Conservation (phyloP, 2,329 filamentous ascomycete genomes). For the Nectriaceae sp. region DNA sequence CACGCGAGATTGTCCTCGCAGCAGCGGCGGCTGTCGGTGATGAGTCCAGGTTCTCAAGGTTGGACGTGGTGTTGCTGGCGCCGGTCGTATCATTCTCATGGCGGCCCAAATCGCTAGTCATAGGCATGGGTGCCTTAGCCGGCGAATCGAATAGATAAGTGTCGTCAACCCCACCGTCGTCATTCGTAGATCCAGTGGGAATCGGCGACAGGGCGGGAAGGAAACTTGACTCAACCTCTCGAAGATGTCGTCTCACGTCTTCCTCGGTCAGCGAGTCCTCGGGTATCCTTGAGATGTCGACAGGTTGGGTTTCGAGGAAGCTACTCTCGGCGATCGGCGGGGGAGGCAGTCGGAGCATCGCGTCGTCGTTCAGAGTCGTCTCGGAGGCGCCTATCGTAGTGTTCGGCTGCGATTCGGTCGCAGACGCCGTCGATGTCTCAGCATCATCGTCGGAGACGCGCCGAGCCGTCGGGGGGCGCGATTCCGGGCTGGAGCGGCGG, state of each 20-base stretch:
- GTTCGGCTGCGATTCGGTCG: slow-evolving; percentile 1
- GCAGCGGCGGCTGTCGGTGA: slow-evolving; percentile 59
- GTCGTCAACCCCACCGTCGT: slow-evolving; percentile 48
- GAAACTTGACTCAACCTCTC: slow-evolving; percentile 69
- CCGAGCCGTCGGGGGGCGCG: slow-evolving; percentile 27
- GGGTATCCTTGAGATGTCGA: slow-evolving; percentile 34
- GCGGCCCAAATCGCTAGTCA: slow-evolving; percentile 11
- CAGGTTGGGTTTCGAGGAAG: slow-evolving; percentile 43
- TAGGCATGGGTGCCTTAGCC: slow-evolving; percentile 33
- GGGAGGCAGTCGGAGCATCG: slow-evolving; percentile 17
- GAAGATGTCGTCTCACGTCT: slow-evolving; percentile 56
- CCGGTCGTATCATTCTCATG: slow-evolving; percentile 31
- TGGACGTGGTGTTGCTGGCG: slow-evolving; percentile 47
- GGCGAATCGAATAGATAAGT: slow-evolving; percentile 59
- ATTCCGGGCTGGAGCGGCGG: slow-evolving; percentile 18
- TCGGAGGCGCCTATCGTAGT: background rate
- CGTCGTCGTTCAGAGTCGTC: slow-evolving; percentile 17
- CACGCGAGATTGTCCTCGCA: slow-evolving; percentile 54
- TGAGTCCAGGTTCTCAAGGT: slow-evolving; percentile 55
- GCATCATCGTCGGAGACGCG: slow-evolving; percentile 24
- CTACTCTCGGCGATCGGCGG: slow-evolving; percentile 37
- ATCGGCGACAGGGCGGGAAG: slow-evolving; percentile 60
- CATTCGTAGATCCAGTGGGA: slow-evolving; percentile 43
- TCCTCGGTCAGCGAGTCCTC: slow-evolving; percentile 56
- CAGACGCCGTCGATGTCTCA: slow-evolving; percentile 17